Evolutionary conservation across 495 filamentous ascomycete genomes (phyloP).

Genomic region (Cercophora newfieldiana): DNA sequence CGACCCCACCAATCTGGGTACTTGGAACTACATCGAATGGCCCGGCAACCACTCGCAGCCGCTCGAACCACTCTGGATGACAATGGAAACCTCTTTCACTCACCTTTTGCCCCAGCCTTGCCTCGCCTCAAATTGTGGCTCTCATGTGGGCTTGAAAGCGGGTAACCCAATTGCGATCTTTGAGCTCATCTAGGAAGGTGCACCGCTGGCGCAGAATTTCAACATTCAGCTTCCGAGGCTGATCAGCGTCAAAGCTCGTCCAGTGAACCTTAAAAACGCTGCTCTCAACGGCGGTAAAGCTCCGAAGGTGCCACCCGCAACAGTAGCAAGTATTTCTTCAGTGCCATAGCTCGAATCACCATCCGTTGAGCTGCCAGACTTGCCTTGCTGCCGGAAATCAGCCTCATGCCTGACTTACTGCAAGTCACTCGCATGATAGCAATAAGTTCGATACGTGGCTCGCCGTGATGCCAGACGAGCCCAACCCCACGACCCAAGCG

Average conservation of each 20-base stretch:
- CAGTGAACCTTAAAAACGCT: too few relatives aligned
- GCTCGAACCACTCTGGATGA: constrained; percentile 19
- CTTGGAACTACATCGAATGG: constrained; percentile 31
- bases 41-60: constrained; percentile 31
- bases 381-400: background rate
- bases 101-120: constrained; percentile 8
- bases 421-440: background rate
- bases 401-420: background rate
- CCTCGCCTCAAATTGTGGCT: too few relatives aligned
- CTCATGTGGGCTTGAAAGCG: too few relatives aligned
- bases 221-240: too few relatives aligned
- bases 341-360: background rate
- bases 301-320: background rate
- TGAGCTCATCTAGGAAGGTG: too few relatives aligned
- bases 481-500: background rate
- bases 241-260: background rate
- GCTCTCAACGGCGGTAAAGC: background rate
- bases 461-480: background rate
- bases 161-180: too few relatives aligned
- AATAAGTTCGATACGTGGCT: background rate
- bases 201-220: too few relatives aligned
- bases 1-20: constrained; percentile 36
- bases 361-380: background rate
- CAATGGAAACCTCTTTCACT: constrained; percentile 32
- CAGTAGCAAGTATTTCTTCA: background rate